Evolutionary conservation across 2,329 filamentous ascomycete species (phyloP), one percentile per base, ranked within the genome.

Genomic region (Stromatinia cepivora): DNA sequence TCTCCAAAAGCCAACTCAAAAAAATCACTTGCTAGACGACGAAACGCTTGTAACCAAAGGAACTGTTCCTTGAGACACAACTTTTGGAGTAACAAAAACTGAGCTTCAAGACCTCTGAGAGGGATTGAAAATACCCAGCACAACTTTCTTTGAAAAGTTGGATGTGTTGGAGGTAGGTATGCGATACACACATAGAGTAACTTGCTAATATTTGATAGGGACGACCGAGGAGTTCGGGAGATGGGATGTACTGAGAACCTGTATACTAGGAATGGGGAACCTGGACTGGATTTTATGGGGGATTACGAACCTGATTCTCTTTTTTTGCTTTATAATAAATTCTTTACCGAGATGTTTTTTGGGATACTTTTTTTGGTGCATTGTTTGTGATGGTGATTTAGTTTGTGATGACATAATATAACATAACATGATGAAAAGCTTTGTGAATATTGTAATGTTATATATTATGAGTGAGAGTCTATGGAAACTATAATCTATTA

Each of bases 291-390:
- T 59, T 20, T 1, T 31, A 5, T 10, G 28, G 7, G 34, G 22
- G 20, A n/a, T 31, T 34, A 7, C 20, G 58, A 62, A 62, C 58
- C 58, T 62, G 58, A 62, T 48, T 62, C 58, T 34, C 42, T 34
- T n/a, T 45, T 59, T 61, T 22, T 31, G 25, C 25, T 42, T 42
- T n/a, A 1, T 39, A 48, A 8, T 48, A 15, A 11, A 42, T 13
- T 7, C 39, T 28, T 53, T 22, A 34, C 22, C 10, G 20, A 15
- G 15, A 17, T 13, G 1, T n/a, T 1, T 28, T n/a, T 34, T 56
- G 31, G 31, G 13, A n/a, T 54, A 22, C 13, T 56, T 22, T 36
- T 56, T 54, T 34, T 34, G 17, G 4, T 28, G 28, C 20, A 56
- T 2, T 1, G 13, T 54, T 56, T 4, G 20, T 13, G 31, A 36